A percentile compares a stretch with the other conserved stretches of the same genome.
phyloP scores from a whole-genome alignment of 2,329 filamentous ascomycete species.

The Alternaria longipes region DNA sequence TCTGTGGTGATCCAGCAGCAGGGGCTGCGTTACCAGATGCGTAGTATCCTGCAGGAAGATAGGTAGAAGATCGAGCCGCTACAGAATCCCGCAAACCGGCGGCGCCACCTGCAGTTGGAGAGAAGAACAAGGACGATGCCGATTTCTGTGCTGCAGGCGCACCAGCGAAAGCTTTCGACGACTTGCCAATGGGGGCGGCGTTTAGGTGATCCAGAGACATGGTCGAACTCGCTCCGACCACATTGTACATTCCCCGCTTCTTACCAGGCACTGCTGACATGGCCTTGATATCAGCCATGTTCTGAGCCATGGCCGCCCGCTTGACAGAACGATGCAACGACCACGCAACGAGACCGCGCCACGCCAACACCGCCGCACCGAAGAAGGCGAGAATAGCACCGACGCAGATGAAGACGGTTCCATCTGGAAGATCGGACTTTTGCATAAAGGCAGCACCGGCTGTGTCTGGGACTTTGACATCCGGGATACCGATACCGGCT shows the following conservation, averaged over 20 bases:
- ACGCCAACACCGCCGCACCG: slow-evolving; percentile 80
- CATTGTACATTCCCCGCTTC: slow-evolving; percentile 55
- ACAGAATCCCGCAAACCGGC: slow-evolving; percentile 59
- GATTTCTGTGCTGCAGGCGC: slow-evolving; percentile 37
- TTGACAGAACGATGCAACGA: slow-evolving; percentile 91
- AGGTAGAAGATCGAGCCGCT: slow-evolving; percentile 75
- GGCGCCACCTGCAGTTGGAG: slow-evolving; percentile 76
- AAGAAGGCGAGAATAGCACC: slow-evolving; percentile 87
- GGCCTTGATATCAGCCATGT: slow-evolving; percentile 74
- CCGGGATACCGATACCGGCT: slow-evolving; percentile 68
- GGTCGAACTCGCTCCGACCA: slow-evolving; percentile 60
- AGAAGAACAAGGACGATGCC: slow-evolving; percentile 82
- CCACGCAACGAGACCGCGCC: slow-evolving; percentile 89
- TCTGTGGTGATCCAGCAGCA: slow-evolving; percentile 53
- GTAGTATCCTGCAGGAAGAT: slow-evolving; percentile 92
- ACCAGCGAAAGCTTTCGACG: slow-evolving; percentile 43
- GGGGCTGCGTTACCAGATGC: slow-evolving; percentile 69
- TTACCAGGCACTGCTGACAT: slow-evolving; percentile 56
- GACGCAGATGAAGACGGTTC: slow-evolving; percentile 95
- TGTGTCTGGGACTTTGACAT: slow-evolving; percentile 82
- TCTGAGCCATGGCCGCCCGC: slow-evolving; percentile 80
- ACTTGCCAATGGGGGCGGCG: slow-evolving; percentile 47
- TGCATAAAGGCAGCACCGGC: slow-evolving; percentile 91
- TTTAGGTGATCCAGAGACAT: slow-evolving; percentile 64
- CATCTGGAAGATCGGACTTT: slow-evolving; percentile 83